phyloP scores from a whole-genome alignment of 306 rosid genomes.

The Rosa chinensis region DNA sequence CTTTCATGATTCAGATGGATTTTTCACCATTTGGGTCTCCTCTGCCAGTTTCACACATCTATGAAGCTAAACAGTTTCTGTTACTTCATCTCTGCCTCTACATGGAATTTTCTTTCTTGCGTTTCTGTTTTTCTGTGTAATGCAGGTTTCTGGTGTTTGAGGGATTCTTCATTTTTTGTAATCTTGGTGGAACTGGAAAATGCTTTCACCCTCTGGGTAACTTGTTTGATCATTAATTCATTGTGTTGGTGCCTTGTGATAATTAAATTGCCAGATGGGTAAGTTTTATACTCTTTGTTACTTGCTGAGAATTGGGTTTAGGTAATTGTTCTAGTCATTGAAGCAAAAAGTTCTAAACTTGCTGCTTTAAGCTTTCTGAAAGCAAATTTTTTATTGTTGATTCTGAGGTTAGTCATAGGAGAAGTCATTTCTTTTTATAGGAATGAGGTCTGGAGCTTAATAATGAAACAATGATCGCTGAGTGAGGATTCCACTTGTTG shows the following conservation, averaged over 20 bases:
- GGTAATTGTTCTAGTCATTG: background rate
- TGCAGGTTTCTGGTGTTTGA: constrained; percentile 1
- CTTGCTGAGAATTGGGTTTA: background rate
- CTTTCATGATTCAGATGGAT: background rate
- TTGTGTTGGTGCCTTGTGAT: constrained; percentile 3
- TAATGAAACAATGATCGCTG: constrained; percentile 6
- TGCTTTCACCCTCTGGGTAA: constrained; percentile 12
- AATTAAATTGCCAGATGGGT: background rate
- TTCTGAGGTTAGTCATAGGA: background rate
- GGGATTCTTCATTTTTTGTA: no score
- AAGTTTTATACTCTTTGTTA: background rate
- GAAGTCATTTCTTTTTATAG: background rate
- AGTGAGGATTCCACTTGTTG: background rate
- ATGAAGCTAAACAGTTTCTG: background rate
- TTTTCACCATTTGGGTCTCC: no score
- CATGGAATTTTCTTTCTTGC: constrained; percentile 17
- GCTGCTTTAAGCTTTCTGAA: background rate
- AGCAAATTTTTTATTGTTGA: background rate
- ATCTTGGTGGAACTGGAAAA: no score
- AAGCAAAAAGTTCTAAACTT: background rate
- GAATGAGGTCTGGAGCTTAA: background rate
- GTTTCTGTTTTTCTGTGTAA: constrained; percentile 15
- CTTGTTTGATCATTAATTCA: background rate
- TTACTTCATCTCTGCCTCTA: constrained; percentile 13
- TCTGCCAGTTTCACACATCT: background rate